These are phyloP conservation scores for Dactylis glomerata DNA, from an alignment of 176 grass and related monocot genomes.

Conservation along the genomic window DNA sequence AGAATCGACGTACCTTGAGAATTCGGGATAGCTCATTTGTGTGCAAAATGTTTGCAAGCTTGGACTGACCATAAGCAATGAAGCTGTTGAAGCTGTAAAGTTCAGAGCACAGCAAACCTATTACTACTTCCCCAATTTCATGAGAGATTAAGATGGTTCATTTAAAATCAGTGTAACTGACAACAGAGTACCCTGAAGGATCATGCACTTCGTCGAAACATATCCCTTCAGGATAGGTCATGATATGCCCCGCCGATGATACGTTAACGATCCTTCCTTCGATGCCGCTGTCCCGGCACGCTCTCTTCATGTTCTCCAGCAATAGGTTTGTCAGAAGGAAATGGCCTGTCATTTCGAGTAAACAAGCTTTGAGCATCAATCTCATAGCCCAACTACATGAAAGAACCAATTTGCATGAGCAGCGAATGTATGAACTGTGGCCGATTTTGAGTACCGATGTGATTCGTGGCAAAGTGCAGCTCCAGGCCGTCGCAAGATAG, in stretches of 20 bases:
- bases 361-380: neutral
- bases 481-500: slow-evolving; percentile 40
- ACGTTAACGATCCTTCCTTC: slow-evolving; percentile 85
- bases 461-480: slow-evolving; percentile 81
- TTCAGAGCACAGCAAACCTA: neutral
- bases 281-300: slow-evolving; percentile 33
- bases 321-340: slow-evolving; percentile 86
- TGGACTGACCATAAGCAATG: slow-evolving; percentile 74
- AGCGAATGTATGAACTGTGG: neutral
- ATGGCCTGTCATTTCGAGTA: slow-evolving; percentile 55
- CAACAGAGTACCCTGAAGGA: slow-evolving; percentile 49
- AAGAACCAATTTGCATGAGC: neutral
- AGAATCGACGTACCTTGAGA: slow-evolving; percentile 40
- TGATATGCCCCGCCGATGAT: slow-evolving; percentile 48
- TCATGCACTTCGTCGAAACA: slow-evolving; percentile 65
- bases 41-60: slow-evolving; percentile 90
- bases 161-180: neutral
- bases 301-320: slow-evolving; percentile 75
- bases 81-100: slow-evolving; percentile 50
- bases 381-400: neutral
- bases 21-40: slow-evolving; percentile 57
- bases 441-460: slow-evolving; percentile 45
- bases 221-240: slow-evolving; percentile 60
- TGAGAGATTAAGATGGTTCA: neutral
- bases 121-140: neutral